Conservation (phyloP, 2,329 filamentous ascomycete species). For the Phialophora expanda region DNA sequence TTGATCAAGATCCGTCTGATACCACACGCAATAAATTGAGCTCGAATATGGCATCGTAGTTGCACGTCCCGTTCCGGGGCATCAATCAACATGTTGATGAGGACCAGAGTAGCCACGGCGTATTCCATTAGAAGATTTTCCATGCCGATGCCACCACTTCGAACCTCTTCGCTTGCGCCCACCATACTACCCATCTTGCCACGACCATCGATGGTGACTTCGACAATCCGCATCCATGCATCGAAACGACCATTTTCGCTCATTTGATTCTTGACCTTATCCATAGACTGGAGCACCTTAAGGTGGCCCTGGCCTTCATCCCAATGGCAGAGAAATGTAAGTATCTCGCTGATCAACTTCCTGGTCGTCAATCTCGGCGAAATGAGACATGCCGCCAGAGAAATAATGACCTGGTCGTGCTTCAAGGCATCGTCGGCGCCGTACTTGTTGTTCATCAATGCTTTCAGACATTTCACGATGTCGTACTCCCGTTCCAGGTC, state of each 20-base stretch:
- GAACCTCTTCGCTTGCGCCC: conserved; percentile 92
- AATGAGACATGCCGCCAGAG: conserved; percentile 82
- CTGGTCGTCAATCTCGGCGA: conserved; percentile 88
- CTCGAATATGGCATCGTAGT: conserved; percentile 88
- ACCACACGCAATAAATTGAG: conserved; percentile 93
- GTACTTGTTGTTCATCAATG: conserved; percentile 99
- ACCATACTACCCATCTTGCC: conserved; percentile 99
- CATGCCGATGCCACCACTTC: conserved; percentile 95
- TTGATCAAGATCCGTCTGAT: conserved; percentile 93
- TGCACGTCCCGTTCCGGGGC: conserved; percentile 87
- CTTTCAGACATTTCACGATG: conserved; percentile 96
- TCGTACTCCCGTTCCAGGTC: conserved; percentile 93
- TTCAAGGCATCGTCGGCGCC: conserved; percentile 92
- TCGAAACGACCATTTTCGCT: conserved; percentile 96
- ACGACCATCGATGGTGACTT: conserved; percentile 93
- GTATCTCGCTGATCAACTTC: conserved; percentile 92
- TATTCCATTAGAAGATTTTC: conserved; percentile 99
- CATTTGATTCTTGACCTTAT: conserved; percentile 84
- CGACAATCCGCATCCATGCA: conserved; percentile 97
- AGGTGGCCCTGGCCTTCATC: conserved; percentile 84
- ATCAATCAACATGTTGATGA: conserved; percentile 96
- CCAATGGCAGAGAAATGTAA: conserved; percentile 97
- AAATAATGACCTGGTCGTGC: conserved; percentile 88
- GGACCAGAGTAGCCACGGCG: conserved; percentile 87
- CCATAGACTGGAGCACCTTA: conserved; percentile 91